Evolutionary conservation across 176 grass and related monocot species (phyloP).

Genomic region (Metroxylon sagu): DNA sequence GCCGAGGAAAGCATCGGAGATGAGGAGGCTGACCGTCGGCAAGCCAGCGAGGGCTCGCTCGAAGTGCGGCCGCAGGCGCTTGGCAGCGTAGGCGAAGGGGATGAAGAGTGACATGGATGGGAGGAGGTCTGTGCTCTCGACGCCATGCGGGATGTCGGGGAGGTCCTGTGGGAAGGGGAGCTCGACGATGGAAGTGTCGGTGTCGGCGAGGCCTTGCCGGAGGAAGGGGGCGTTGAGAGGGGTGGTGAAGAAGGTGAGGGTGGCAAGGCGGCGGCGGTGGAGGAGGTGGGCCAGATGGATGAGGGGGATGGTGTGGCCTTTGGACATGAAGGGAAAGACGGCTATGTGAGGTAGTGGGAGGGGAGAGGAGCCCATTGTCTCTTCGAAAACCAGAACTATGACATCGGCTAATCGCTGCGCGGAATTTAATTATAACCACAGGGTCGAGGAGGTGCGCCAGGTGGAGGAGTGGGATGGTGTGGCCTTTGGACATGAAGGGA

Average conservation of each 20-base stretch:
- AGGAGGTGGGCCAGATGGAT: slow-evolving; percentile 23
- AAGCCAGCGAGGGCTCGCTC: slow-evolving; percentile 2
- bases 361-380: too few relatives aligned
- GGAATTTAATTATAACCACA: too few relatives aligned
- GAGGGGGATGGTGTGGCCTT: slow-evolving; percentile 32
- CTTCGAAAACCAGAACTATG: too few relatives aligned
- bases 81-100: slow-evolving; percentile 1
- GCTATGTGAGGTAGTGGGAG: slow-evolving; percentile 15
- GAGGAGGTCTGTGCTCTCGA: slow-evolving; percentile 38
- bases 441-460: too few relatives aligned
- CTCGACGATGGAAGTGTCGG: slow-evolving; percentile 19
- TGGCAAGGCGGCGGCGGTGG: slow-evolving; percentile 11
- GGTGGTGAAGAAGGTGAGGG: slow-evolving; percentile 41
- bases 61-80: slow-evolving; percentile 19
- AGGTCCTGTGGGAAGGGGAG: slow-evolving; percentile 31
- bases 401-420: too few relatives aligned
- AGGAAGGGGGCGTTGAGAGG: slow-evolving; percentile 40
- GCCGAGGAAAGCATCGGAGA: slow-evolving; percentile 24
- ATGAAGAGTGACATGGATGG: slow-evolving; percentile 13
- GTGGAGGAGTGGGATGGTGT: too few relatives aligned
- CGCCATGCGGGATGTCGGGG: neutral
- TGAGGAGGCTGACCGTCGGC: slow-evolving; percentile 4
- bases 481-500: too few relatives aligned
- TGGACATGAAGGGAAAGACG: slow-evolving; percentile 35
- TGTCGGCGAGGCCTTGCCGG: slow-evolving; percentile 24